These are phyloP conservation scores for Schizothecium vesticola DNA, from an alignment of 495 filamentous ascomycete genomes.

Conservation along the genomic window DNA sequence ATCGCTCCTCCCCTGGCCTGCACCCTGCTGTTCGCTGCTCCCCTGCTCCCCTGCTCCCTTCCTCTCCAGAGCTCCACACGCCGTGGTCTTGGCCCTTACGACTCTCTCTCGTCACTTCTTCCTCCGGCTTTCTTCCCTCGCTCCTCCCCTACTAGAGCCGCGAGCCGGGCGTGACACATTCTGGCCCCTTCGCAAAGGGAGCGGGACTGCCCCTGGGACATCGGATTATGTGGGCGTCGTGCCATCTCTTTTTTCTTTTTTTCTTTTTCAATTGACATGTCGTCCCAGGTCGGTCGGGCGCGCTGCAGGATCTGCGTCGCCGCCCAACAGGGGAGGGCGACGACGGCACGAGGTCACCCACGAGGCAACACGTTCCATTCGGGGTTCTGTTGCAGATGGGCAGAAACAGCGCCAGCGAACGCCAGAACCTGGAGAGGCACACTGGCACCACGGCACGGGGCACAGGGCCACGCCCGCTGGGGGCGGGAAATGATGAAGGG, in stretches of 20 bases:
- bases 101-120: background rate
- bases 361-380: conserved; percentile 1
- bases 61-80: background rate
- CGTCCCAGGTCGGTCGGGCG: conserved; percentile 9
- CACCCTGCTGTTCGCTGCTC: background rate
- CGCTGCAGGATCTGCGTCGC: conserved; percentile 1
- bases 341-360: background rate
- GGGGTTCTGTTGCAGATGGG: background rate
- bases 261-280: no score
- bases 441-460: background rate
- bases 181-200: background rate
- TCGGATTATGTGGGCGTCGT: no score
- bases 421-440: background rate
- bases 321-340: conserved; percentile 2
- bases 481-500: conserved; percentile 10
- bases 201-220: background rate
- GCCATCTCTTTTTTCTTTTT: no score
- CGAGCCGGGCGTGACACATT: background rate
- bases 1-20: background rate
- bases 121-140: background rate
- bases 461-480: background rate
- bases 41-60: background rate
- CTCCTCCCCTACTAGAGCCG: no score
- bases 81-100: background rate
- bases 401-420: background rate